phyloP scores from a whole-genome alignment of 371 early-diverging fungal species.

The Circinella minor region DNA sequence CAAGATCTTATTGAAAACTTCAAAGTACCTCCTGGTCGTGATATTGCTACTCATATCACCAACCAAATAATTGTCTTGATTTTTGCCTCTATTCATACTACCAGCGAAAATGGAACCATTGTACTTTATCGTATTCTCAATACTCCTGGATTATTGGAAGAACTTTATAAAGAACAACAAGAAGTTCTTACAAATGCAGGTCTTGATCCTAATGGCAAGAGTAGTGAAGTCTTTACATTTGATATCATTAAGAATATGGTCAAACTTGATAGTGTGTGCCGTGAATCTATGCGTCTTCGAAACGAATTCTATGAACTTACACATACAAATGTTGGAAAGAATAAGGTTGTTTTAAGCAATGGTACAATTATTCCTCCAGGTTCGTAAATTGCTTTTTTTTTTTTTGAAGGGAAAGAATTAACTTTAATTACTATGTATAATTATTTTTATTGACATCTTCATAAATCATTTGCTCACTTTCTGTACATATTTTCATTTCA shows the following conservation, averaged over 20 bases:
- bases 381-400: neutral
- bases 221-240: constrained; percentile 23
- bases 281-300: constrained; percentile 45
- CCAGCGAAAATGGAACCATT: constrained; percentile 36
- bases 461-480: neutral
- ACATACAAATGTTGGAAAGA: constrained; percentile 35
- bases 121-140: constrained; percentile 44
- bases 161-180: constrained; percentile 48
- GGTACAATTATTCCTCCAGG: constrained; percentile 51
- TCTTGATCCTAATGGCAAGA: constrained; percentile 15
- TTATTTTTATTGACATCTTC: neutral
- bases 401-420: neutral
- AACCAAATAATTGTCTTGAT: constrained; percentile 32
- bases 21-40: constrained; percentile 3
- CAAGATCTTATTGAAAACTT: constrained; percentile 26
- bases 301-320: constrained; percentile 23
- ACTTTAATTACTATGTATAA: neutral
- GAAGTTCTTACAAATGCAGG: constrained; percentile 25
- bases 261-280: constrained; percentile 55
- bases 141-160: constrained; percentile 44
- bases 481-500: neutral
- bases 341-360: constrained; percentile 34
- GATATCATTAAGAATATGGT: constrained; percentile 39
- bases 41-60: constrained; percentile 4
- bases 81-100: constrained; percentile 48